A percentile compares a stretch with the other conserved stretches of the same genome.
Conservation (phyloP, 2,329 filamentous ascomycete genomes). For the Aureobasidium sp. region DNA sequence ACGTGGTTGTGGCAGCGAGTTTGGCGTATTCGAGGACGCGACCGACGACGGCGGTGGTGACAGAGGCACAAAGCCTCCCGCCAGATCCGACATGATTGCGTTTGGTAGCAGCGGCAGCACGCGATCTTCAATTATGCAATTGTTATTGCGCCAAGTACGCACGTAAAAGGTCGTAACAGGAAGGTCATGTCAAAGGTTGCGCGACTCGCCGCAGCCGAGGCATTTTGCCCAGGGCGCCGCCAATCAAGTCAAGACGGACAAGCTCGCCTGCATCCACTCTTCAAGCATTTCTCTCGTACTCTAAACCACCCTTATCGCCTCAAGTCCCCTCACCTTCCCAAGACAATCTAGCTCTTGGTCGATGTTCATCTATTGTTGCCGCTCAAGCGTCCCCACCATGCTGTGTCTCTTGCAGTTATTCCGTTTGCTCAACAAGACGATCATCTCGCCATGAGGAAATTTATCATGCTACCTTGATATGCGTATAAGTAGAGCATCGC, state of each 20-base stretch:
- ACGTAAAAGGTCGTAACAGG: background rate
- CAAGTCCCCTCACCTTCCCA: background rate
- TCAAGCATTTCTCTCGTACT: conserved; percentile 2
- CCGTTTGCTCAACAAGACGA: background rate
- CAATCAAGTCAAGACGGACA: conserved; percentile 2
- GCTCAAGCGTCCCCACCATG: background rate
- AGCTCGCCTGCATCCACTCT: conserved; percentile 3
- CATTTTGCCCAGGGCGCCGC: background rate
- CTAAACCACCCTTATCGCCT: background rate
- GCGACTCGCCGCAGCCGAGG: background rate
- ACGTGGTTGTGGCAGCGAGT: conserved; percentile 47
- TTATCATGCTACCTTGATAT: background rate
- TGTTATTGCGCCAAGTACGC: background rate
- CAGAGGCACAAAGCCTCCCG: conserved; percentile 22
- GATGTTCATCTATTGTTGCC: background rate
- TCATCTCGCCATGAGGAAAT: background rate
- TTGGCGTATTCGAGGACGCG: conserved; percentile 33
- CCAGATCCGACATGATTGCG: conserved; percentile 3
- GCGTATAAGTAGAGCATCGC: background rate
- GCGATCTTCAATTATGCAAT: background rate
- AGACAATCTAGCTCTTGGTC: background rate
- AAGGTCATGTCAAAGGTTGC: background rate
- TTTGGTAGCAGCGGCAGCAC: background rate
- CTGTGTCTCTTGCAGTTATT: conserved; percentile 1
- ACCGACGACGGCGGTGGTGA: conserved; percentile 46